A percentile compares a stretch with the other conserved stretches of the same genome.
Conservation (phyloP, 768 basidiomycete species). For the Termitomyces sp. region DNA sequence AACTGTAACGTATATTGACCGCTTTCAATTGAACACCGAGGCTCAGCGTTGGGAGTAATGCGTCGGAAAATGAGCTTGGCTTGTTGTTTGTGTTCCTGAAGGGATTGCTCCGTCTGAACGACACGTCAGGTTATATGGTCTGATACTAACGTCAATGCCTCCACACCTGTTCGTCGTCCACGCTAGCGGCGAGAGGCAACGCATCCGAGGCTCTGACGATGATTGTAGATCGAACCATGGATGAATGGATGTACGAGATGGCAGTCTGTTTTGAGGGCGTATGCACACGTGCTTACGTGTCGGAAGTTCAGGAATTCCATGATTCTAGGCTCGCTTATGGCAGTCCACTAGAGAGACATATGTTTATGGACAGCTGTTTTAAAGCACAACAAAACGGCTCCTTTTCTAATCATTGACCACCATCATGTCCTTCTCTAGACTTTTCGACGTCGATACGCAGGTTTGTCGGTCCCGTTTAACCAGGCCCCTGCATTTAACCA, state of each 20-base stretch:
- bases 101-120: conserved; percentile 79
- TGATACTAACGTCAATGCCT: background rate
- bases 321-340: conserved; percentile 10
- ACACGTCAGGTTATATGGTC: conserved; percentile 9
- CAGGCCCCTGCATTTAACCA: conserved; percentile 2
- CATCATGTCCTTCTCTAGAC: conserved; percentile 28
- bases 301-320: conserved; percentile 7
- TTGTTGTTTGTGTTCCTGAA: conserved; percentile 98
- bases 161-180: conserved; percentile 92
- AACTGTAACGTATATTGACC: conserved; percentile 95
- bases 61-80: conserved; percentile 95
- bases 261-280: background rate
- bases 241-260: background rate
- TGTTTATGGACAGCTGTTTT: conserved; percentile 12
- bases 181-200: conserved; percentile 89
- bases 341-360: conserved; percentile 14
- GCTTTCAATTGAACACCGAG: conserved; percentile 94
- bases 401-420: conserved; percentile 15
- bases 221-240: conserved; percentile 84
- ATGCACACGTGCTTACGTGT: conserved; percentile 16
- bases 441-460: conserved; percentile 71
- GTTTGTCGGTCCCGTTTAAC: conserved; percentile 25
- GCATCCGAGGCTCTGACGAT: conserved; percentile 83
- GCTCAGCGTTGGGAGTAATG: conserved; percentile 90
- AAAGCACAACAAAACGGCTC: conserved; percentile 3